phyloP scores from a whole-genome alignment of 441 rosid species.

The Gossypium laxum region DNA sequence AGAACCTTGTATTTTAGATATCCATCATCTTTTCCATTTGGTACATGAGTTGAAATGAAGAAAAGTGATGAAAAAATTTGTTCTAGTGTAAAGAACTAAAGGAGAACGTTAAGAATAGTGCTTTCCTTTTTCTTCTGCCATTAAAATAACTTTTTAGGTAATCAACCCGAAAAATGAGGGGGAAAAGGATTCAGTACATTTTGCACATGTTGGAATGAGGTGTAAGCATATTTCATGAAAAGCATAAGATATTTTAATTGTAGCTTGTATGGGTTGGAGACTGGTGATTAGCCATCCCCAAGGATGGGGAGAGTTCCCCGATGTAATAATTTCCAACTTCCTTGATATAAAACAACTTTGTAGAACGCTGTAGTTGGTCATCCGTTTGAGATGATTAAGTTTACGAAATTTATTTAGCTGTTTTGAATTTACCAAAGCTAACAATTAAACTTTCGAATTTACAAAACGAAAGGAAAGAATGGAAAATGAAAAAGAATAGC shows the following conservation, averaged over 20 bases:
- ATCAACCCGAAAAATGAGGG: background rate
- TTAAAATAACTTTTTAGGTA: background rate
- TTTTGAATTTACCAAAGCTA: slow-evolving; percentile 22
- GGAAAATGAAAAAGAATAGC: background rate
- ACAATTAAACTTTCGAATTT: slow-evolving; percentile 23
- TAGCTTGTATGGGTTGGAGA: slow-evolving; percentile 13
- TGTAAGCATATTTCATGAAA: background rate
- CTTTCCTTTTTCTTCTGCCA: background rate
- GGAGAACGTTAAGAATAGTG: background rate
- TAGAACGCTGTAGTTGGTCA: slow-evolving; percentile 36
- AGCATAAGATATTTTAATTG: background rate
- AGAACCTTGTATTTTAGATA: too few relatives aligned
- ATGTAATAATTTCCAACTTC: slow-evolving; percentile 52
- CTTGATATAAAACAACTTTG: slow-evolving; percentile 46
- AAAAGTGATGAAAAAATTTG: background rate
- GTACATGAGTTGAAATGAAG: too few relatives aligned
- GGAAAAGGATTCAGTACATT: background rate
- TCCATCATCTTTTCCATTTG: too few relatives aligned
- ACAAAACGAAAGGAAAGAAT: background rate
- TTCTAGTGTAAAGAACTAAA: background rate
- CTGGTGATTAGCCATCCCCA: slow-evolving; percentile 63
- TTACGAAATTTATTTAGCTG: slow-evolving; percentile 53
- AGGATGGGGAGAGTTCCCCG: slow-evolving; percentile 55
- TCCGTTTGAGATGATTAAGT: slow-evolving; percentile 44
- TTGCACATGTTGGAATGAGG: background rate